Conservation (phyloP, 805 yeast genomes). For the Saccharomycopsis amapae region DNA sequence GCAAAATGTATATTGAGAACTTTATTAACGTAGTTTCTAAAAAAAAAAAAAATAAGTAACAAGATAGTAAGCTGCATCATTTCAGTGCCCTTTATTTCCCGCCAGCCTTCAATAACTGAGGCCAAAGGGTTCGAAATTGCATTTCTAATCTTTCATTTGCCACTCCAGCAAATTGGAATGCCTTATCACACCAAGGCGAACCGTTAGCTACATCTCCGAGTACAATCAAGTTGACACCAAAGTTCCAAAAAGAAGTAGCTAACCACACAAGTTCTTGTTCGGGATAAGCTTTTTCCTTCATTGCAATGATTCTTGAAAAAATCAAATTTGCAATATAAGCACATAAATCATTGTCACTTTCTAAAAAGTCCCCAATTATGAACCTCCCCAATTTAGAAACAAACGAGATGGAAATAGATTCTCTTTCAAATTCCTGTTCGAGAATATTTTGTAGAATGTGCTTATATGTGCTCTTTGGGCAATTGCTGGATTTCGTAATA, state of each 20-base stretch:
- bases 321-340: background rate
- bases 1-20: no score
- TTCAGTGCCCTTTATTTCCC: background rate
- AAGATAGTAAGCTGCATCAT: background rate
- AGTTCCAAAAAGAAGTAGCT: conserved; percentile 4
- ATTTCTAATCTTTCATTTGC: background rate
- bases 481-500: no score
- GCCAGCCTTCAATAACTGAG: background rate
- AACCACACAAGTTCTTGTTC: conserved; percentile 1
- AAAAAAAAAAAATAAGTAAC: no score
- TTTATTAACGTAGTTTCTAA: no score
- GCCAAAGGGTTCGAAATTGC: conserved; percentile 1
- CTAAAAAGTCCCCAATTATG: background rate
- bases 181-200: conserved; percentile 1
- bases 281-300: background rate
- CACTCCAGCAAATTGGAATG: background rate
- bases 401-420: background rate
- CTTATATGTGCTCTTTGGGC: no score
- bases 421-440: background rate
- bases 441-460: no score
- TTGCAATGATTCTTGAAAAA: background rate
- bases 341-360: background rate
- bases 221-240: background rate
- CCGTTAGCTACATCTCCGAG: background rate
- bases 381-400: background rate